Evolutionary conservation across 306 rosid genomes (phyloP).

Genomic region (Senna siamea): DNA sequence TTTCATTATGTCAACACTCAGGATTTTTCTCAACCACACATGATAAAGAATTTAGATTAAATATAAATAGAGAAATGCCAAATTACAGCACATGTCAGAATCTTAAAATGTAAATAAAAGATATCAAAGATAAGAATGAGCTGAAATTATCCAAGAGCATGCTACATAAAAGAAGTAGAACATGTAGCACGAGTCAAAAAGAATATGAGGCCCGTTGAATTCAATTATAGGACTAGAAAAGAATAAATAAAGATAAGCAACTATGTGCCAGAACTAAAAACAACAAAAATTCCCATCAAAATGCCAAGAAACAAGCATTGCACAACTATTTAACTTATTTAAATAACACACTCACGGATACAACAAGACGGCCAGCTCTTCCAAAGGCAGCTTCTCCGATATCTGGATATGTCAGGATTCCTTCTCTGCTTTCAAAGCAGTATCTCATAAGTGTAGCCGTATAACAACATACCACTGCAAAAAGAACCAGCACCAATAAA

Average conservation of each 20-base stretch:
- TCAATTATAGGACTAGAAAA: neutral
- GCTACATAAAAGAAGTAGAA: neutral
- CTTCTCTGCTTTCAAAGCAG: slow-evolving; percentile 81
- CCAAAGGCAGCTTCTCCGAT: slow-evolving; percentile 94
- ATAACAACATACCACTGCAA: slow-evolving; percentile 78
- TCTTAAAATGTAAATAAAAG: slow-evolving; percentile 5
- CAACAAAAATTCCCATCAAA: neutral
- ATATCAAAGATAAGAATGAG: slow-evolving; percentile 9
- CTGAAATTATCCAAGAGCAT: slow-evolving; percentile 11
- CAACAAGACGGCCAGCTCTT: slow-evolving; percentile 69
- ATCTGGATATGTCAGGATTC: slow-evolving; percentile 75
- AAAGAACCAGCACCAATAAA: slow-evolving; percentile 64
- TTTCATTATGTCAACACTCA: neutral
- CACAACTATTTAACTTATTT: slow-evolving; percentile 18
- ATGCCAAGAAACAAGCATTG: slow-evolving; percentile 3
- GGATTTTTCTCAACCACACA: slow-evolving; percentile 6
- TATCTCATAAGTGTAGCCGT: slow-evolving; percentile 81
- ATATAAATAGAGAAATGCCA: neutral
- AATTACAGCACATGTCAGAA: neutral
- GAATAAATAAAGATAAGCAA: neutral
- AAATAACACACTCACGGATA: slow-evolving; percentile 66
- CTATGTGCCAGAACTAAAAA: neutral
- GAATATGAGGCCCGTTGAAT: neutral
- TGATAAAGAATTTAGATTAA: neutral
- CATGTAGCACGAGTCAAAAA: neutral